Percentiles rank a stretch among this genome's conserved stretches.
phyloP scores from a whole-genome alignment of 805 yeast species.

The Hemisphaericaspora nanyangensis region DNA sequence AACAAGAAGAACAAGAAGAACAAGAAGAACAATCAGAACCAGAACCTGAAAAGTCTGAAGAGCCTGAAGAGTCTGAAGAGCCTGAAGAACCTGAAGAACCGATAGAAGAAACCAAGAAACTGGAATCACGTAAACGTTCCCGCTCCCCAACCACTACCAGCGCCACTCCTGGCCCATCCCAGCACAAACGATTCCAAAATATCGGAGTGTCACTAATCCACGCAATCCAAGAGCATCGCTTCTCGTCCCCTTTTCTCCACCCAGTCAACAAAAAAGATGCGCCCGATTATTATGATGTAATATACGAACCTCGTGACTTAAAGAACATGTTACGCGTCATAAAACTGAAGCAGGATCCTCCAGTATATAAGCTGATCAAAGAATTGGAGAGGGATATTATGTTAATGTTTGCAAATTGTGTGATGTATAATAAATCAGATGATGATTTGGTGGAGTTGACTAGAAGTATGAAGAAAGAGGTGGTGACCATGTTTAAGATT shows the following conservation, averaged over 20 bases:
- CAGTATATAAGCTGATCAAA: slow-evolving; percentile 49
- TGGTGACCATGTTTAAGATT: slow-evolving; percentile 51
- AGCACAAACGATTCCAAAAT: slow-evolving; percentile 55
- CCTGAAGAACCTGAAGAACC: slow-evolving; percentile 5
- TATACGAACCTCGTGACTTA: slow-evolving; percentile 64
- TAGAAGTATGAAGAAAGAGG: slow-evolving; percentile 66
- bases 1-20: not conserved
- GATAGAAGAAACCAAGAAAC: slow-evolving; percentile 7
- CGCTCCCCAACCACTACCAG: slow-evolving; percentile 13
- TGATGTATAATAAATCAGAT: slow-evolving; percentile 72
- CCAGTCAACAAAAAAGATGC: slow-evolving; percentile 69
- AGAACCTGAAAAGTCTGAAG: slow-evolving; percentile 3
- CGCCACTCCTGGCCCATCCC: slow-evolving; percentile 11
- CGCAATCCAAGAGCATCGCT: slow-evolving; percentile 65
- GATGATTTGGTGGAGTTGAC: slow-evolving; percentile 62
- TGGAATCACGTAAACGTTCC: slow-evolving; percentile 11
- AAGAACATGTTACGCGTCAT: slow-evolving; percentile 57
- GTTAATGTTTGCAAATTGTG: slow-evolving; percentile 79
- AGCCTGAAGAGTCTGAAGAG: slow-evolving; percentile 5
- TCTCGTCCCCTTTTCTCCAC: slow-evolving; percentile 67
- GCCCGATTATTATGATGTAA: slow-evolving; percentile 60
- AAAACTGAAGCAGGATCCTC: slow-evolving; percentile 35
- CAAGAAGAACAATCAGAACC: not conserved
- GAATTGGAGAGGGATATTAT: slow-evolving; percentile 66
- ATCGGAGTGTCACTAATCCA: slow-evolving; percentile 59